Base-by-base conservation (phyloP, 176 grass and related monocot genomes). In the Oryza meyeriana region DNA sequence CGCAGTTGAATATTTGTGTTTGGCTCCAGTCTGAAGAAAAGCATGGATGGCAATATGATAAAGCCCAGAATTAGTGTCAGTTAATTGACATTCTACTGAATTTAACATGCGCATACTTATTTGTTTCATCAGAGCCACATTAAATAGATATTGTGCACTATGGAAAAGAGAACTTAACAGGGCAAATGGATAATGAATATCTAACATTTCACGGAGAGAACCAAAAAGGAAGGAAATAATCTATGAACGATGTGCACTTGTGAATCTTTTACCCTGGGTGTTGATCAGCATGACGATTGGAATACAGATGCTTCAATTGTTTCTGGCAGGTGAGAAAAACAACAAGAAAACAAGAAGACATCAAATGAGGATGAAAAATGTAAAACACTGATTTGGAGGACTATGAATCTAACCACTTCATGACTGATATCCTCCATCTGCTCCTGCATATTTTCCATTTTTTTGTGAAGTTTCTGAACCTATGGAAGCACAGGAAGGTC, bases 331-430 rank as follows among this genome's bases (percentile, higher is more conserved):
- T 18, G 48, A 8, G 44, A 47, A 2, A 8, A 52, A 52, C 5
- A 52, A 52, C 5, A 52, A 52, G 3, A 50, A 52, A 7, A 7
- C 2, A 50, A 6, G 12, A 50, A 50, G 47, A 50, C 4, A 52
- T 22, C 17, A 52, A 52, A 17, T 20, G 48, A 52, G 18, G 1
- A 52, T 17, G 48, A 52, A 44, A 64, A 0, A 0, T 57, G 20
- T 26, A 75, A 75, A 26, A 7, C 13, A 38, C 10, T 13, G 61
- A 44, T 12, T 44, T 78, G 5, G 32, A 78, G 1, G 10, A 18
- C 7, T n/a, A 64, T 64, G 26, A 12, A 78, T 45, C 38, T 14
- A 64, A 65, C 75, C 75, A 78, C 61, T 78, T 78, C 75, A n/a
- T 64, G 25, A 1, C 75, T 64, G 9, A 64, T n/a, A 17, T 20